phyloP scores from a whole-genome alignment of 2,329 filamentous ascomycete species.

The Aureobasidium sp. region DNA sequence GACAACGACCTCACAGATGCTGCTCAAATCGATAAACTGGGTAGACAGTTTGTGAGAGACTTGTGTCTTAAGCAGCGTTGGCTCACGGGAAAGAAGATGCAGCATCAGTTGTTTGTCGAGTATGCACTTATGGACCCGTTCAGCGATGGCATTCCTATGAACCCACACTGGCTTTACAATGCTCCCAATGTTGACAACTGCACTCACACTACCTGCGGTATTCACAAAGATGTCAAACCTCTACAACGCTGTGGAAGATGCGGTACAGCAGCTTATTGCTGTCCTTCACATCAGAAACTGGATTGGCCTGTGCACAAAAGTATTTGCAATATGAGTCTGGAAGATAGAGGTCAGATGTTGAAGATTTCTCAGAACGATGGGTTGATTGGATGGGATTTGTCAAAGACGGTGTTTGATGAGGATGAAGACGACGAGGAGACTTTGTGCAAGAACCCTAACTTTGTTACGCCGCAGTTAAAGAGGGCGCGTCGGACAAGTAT shows the following conservation, averaged over 20 bases:
- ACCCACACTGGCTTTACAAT: constrained; percentile 18
- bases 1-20: constrained; percentile 20
- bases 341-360: constrained; percentile 17
- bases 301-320: constrained; percentile 19
- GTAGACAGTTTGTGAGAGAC: constrained; percentile 8
- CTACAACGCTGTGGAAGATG: constrained; percentile 16
- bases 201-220: constrained; percentile 11
- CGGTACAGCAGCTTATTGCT: constrained; percentile 19
- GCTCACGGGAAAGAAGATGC: constrained; percentile 14
- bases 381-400: constrained; percentile 11
- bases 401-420: background rate
- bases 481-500: background rate
- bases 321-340: constrained; percentile 16
- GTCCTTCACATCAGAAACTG: constrained; percentile 13
- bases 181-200: constrained; percentile 13
- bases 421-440: background rate
- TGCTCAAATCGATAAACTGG: constrained; percentile 11
- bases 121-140: constrained; percentile 15
- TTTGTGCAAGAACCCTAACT: background rate
- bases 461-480: background rate
- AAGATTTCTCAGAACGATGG: constrained; percentile 15
- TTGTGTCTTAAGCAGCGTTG: constrained; percentile 14
- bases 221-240: background rate
- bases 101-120: constrained; percentile 17
- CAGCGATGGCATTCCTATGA: constrained; percentile 16